Conservation (phyloP, 768 basidiomycete species). For the Mycena epipterygia region DNA sequence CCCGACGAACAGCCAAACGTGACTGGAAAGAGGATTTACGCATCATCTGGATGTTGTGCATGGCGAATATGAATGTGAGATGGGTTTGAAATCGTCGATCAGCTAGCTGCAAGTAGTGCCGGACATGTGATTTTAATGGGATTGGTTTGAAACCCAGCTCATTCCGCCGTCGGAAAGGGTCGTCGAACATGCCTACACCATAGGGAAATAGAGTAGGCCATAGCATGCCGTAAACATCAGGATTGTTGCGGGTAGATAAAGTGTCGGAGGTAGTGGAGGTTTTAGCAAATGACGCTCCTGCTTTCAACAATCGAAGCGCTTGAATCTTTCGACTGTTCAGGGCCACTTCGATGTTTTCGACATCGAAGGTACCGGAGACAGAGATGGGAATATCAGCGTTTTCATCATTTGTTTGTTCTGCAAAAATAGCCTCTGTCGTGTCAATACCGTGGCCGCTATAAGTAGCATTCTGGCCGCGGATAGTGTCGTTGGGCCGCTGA, state of each 20-base stretch:
- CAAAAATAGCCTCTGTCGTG: constrained; percentile 2
- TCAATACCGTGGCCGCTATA: background rate
- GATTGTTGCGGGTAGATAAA: constrained; percentile 25
- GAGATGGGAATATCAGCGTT: background rate
- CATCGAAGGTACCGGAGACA: background rate
- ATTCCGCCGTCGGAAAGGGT: constrained; percentile 8
- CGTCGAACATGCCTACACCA: constrained; percentile 28
- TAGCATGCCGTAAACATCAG: constrained; percentile 29
- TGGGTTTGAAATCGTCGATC: constrained; percentile 33
- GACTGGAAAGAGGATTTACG: constrained; percentile 21
- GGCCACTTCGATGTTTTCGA: background rate
- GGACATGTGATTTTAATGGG: background rate
- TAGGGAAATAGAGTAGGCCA: constrained; percentile 30
- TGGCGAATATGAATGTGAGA: constrained; percentile 28
- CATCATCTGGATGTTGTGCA: constrained; percentile 30
- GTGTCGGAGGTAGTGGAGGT: background rate
- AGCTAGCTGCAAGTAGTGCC: constrained; percentile 5
- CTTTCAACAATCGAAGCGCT: background rate
- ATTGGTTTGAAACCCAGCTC: background rate
- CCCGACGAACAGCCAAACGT: background rate
- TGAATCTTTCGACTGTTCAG: background rate
- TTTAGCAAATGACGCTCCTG: background rate
- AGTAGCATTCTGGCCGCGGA: background rate
- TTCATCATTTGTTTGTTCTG: background rate
- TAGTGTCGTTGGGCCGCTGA: background rate